These are phyloP conservation scores for Cryphonectria radicalis DNA, from an alignment of 2,329 filamentous ascomycete species.

Conservation along the genomic window DNA sequence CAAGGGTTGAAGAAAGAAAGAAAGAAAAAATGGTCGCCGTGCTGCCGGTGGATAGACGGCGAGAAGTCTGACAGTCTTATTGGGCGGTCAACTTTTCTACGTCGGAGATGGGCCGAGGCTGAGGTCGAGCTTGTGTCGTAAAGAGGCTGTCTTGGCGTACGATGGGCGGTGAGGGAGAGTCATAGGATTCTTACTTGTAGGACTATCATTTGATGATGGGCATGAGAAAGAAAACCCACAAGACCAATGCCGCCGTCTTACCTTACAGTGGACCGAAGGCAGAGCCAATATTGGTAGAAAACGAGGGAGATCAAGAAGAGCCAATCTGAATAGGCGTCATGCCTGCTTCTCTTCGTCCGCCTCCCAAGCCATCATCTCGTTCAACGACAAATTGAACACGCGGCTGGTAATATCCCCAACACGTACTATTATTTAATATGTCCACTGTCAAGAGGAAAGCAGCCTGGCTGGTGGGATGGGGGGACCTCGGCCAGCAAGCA, in stretches of 20 bases:
- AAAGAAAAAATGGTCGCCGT: not conserved
- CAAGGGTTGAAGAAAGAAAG: not conserved
- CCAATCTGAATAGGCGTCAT: no score
- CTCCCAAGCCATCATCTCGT: not conserved
- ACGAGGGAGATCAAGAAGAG: no score
- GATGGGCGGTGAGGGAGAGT: not conserved
- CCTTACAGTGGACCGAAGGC: no score
- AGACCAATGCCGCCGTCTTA: no score
- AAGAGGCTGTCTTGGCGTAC: not conserved
- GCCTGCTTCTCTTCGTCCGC: not conserved
- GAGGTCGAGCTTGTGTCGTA: not conserved
- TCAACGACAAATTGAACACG: not conserved
- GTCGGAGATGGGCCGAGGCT: constrained; percentile 4
- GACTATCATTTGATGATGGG: no score
- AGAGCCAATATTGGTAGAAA: not conserved
- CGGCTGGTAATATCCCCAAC: not conserved
- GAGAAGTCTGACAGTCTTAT: not conserved
- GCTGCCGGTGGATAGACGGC: not conserved
- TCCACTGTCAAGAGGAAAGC: not conserved
- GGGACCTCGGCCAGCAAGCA: not conserved
- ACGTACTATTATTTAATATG: not conserved
- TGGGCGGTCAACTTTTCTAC: not conserved
- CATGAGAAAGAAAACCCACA: no score
- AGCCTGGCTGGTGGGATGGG: not conserved
- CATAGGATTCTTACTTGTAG: not conserved